Evolutionary conservation across 2,329 filamentous ascomycete genomes (phyloP).

Genomic region (Aspergillus sp.): DNA sequence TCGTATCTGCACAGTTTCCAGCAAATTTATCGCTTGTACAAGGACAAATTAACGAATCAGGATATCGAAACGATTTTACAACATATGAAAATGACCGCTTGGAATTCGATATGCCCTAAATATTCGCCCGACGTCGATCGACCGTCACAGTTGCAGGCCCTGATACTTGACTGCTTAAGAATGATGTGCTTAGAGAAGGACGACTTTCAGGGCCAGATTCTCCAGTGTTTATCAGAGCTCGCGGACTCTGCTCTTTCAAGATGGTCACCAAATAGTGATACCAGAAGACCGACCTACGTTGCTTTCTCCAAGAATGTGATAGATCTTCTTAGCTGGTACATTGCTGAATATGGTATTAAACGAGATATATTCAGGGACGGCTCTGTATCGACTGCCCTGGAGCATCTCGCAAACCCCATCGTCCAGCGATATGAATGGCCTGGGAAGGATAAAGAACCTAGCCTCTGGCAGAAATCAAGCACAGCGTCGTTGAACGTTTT

Average conservation of each 20-base stretch:
- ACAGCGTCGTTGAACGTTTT: conserved; percentile 68
- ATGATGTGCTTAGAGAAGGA: conserved; percentile 38
- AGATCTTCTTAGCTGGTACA: conserved; percentile 57
- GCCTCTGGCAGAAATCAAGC: conserved; percentile 80
- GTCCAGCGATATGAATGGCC: conserved; percentile 77
- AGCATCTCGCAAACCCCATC: conserved; percentile 69
- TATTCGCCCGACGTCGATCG: conserved; percentile 43
- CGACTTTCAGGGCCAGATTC: conserved; percentile 35
- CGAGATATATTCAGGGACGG: conserved; percentile 69
- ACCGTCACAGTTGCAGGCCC: conserved; percentile 35
- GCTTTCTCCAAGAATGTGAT: conserved; percentile 85
- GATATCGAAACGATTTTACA: conserved; percentile 67
- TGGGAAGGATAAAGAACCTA: conserved; percentile 66
- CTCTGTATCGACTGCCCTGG: conserved; percentile 64
- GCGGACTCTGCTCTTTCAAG: conserved; percentile 57
- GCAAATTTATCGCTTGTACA: conserved; percentile 75
- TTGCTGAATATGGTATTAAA: conserved; percentile 48
- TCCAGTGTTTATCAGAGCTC: conserved; percentile 62
- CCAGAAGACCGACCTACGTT: conserved; percentile 73
- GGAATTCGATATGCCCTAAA: conserved; percentile 59
- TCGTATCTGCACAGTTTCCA: conserved; percentile 77
- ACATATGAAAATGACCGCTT: conserved; percentile 69
- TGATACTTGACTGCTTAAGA: conserved; percentile 36
- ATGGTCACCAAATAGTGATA: conserved; percentile 37
- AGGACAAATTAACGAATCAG: conserved; percentile 60